These are phyloP conservation scores for Lentinula sp. DNA, from an alignment of 768 basidiomycete genomes.

Conservation along the genomic window DNA sequence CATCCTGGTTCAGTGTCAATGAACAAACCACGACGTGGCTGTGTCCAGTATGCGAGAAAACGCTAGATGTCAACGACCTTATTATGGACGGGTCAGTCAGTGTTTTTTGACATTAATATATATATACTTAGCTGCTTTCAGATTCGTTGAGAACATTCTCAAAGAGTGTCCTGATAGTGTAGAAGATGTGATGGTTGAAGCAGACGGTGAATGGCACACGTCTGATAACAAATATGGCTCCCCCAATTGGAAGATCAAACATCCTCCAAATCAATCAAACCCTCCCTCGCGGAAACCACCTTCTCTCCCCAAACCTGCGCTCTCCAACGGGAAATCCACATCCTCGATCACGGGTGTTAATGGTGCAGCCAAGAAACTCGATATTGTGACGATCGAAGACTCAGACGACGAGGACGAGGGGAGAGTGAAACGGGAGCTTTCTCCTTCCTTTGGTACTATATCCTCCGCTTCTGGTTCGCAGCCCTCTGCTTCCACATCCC, in stretches of 20 bases:
- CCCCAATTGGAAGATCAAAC: conserved; percentile 55
- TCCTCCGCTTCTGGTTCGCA: conserved; percentile 24
- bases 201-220: conserved; percentile 96
- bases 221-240: conserved; percentile 82
- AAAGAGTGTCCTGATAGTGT: conserved; percentile 68
- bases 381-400: conserved; percentile 62
- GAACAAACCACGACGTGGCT: conserved; percentile 94
- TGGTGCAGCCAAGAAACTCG: conserved; percentile 40
- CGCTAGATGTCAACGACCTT: conserved; percentile 71
- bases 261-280: conserved; percentile 28
- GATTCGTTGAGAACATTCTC: conserved; percentile 86
- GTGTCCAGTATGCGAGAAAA: conserved; percentile 89
- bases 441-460: conserved; percentile 52
- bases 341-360: conserved; percentile 22
- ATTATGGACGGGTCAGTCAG: conserved; percentile 84
- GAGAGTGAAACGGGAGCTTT: conserved; percentile 69
- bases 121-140: conserved; percentile 20
- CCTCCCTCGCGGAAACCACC: conserved; percentile 29
- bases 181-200: conserved; percentile 92
- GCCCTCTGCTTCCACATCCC: conserved; percentile 16
- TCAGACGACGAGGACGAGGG: conserved; percentile 79
- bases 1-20: conserved; percentile 92
- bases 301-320: conserved; percentile 9
- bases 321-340: conserved; percentile 15
- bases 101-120: neutral